Evolutionary conservation across 768 basidiomycete genomes (phyloP).

Genomic region (Tulasnella sp.): DNA sequence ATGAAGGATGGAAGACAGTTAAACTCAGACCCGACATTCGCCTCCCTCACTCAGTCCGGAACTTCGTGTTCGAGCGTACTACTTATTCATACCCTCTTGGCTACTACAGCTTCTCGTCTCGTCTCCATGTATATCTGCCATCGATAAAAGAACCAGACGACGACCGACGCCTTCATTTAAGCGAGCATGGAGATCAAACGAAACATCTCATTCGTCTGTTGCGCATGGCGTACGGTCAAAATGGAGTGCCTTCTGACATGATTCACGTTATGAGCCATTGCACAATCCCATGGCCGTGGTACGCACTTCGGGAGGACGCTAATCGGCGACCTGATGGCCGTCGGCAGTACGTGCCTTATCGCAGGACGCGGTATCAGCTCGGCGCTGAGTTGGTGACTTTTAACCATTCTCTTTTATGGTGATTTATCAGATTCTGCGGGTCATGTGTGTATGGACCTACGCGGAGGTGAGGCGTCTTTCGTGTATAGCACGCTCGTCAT

Average conservation of each 20-base stretch:
- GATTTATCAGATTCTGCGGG: slow-evolving; percentile 57
- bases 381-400: not conserved
- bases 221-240: not conserved
- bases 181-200: not conserved
- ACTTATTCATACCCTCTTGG: not conserved
- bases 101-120: not conserved
- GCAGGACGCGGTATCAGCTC: slow-evolving; percentile 14
- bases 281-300: not conserved
- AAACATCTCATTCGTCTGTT: not conserved
- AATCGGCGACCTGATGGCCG: slow-evolving; percentile 32
- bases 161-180: not conserved
- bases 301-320: not conserved
- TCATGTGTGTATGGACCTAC: slow-evolving; percentile 81
- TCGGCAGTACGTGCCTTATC: slow-evolving; percentile 57
- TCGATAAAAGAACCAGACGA: not conserved
- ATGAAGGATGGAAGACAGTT: not conserved
- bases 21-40: not conserved
- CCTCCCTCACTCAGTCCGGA: not conserved
- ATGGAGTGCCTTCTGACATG: not conserved
- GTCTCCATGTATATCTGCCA: not conserved
- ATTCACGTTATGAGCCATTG: not conserved
- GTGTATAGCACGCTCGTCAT: not conserved
- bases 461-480: slow-evolving; percentile 50
- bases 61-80: not conserved
- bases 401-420: slow-evolving; percentile 60